Evolutionary conservation across 1,284 basidiomycete species (phyloP).

Genomic region (Melampsora larici-populina): DNA sequence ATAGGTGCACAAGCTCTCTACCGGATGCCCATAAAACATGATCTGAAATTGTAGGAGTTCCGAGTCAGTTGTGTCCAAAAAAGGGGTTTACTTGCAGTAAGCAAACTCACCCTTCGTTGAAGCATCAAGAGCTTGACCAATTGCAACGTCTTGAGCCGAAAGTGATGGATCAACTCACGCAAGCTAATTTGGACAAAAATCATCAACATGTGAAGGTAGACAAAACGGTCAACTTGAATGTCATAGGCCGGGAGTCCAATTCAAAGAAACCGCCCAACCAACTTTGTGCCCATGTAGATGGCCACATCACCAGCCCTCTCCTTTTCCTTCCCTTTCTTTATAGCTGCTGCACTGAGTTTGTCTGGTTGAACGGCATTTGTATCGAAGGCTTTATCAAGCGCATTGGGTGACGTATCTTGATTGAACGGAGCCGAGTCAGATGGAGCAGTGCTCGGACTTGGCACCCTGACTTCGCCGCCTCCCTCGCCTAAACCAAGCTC

Average conservation of each 20-base stretch:
- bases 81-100: background rate
- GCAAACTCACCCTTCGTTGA: conserved; percentile 67
- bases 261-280: conserved; percentile 11
- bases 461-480: conserved; percentile 44
- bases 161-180: conserved; percentile 87
- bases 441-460: background rate
- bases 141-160: conserved; percentile 86
- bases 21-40: conserved; percentile 95
- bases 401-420: background rate
- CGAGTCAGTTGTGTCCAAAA: conserved; percentile 9
- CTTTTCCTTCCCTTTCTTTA: conserved; percentile 43
- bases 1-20: conserved; percentile 91
- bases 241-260: background rate
- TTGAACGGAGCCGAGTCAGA: background rate
- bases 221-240: background rate
- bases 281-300: conserved; percentile 44
- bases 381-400: conserved; percentile 3
- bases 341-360: background rate
- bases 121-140: conserved; percentile 92
- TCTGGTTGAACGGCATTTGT: conserved; percentile 5
- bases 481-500: conserved; percentile 46
- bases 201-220: conserved; percentile 2
- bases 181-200: conserved; percentile 69
- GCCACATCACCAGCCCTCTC: conserved; percentile 46
- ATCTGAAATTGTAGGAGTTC: conserved; percentile 61